A percentile compares a stretch with the other conserved stretches of the same genome.
phyloP scores from a whole-genome alignment of 2,329 filamentous ascomycete species.

The Venturia asperata region DNA sequence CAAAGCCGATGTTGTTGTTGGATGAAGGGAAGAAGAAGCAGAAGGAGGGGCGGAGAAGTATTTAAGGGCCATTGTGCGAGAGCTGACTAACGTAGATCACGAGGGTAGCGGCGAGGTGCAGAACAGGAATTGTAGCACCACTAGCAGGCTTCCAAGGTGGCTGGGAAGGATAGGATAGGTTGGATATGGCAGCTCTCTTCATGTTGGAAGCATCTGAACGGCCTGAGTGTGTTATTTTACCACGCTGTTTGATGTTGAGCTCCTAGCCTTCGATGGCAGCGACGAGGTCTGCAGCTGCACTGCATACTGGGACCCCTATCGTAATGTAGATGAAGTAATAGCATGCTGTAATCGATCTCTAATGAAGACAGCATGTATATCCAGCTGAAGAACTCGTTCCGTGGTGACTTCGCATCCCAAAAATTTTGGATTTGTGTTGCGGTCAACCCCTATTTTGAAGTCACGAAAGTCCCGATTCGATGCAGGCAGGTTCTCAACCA shows the following conservation, averaged over 20 bases:
- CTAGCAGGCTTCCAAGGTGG: constrained; percentile 1
- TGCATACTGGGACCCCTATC: not conserved
- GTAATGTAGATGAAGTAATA: not conserved
- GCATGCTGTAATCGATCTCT: not conserved
- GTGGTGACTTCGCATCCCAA: not conserved
- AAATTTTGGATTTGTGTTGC: not conserved
- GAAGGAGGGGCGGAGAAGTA: not conserved
- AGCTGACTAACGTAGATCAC: not conserved
- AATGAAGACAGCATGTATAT: not conserved
- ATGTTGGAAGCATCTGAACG: not conserved
- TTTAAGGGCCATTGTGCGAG: constrained; percentile 5
- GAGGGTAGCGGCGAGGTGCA: not conserved
- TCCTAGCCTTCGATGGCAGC: not conserved
- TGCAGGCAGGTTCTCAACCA: not conserved
- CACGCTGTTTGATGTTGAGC: not conserved
- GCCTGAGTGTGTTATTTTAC: not conserved
- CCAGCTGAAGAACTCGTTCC: not conserved
- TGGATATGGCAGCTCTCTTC: not conserved
- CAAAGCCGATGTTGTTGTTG: not conserved
- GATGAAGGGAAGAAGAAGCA: not conserved
- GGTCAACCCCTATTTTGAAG: not conserved
- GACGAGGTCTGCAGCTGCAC: not conserved
- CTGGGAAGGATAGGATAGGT: not conserved
- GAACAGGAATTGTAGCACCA: not conserved
- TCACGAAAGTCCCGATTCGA: not conserved